Conservation (phyloP, 2,329 filamentous ascomycete genomes). For the Aspergillus niger region DNA sequence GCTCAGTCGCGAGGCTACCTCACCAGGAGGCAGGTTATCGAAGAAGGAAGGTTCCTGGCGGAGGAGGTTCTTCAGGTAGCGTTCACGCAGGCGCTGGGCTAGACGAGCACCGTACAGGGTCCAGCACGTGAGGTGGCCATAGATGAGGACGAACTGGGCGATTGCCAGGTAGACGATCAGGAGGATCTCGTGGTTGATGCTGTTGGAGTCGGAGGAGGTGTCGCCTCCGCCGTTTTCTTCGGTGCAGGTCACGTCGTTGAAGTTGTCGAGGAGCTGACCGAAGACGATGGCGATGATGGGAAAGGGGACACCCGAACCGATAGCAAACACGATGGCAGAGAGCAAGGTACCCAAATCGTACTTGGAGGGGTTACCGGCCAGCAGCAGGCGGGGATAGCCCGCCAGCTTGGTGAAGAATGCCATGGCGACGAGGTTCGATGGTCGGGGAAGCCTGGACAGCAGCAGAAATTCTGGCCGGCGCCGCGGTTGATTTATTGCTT, state of each 20-base stretch:
- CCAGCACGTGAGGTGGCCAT: constrained; percentile 66
- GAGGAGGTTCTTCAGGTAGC: constrained; percentile 61
- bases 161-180: constrained; percentile 65
- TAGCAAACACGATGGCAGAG: constrained; percentile 31
- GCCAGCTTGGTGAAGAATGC: constrained; percentile 34
- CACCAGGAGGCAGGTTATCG: constrained; percentile 63
- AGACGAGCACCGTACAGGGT: constrained; percentile 65
- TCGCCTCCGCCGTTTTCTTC: constrained; percentile 15
- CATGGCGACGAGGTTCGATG: constrained; percentile 23
- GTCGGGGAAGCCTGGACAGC: background rate
- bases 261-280: constrained; percentile 43
- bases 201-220: constrained; percentile 20
- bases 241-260: constrained; percentile 37
- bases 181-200: constrained; percentile 58
- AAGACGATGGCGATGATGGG: constrained; percentile 45
- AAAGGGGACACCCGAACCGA: constrained; percentile 44
- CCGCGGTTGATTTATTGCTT: background rate
- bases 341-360: constrained; percentile 31
- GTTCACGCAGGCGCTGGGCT: constrained; percentile 62
- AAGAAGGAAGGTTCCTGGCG: constrained; percentile 66
- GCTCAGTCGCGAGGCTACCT: constrained; percentile 65
- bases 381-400: constrained; percentile 38
- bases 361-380: constrained; percentile 41
- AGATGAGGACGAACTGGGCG: constrained; percentile 65
- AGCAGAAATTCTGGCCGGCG: background rate